These are phyloP conservation scores for Fusarium lateritium DNA, from an alignment of 2,329 filamentous ascomycete species.

Conservation along the genomic window DNA sequence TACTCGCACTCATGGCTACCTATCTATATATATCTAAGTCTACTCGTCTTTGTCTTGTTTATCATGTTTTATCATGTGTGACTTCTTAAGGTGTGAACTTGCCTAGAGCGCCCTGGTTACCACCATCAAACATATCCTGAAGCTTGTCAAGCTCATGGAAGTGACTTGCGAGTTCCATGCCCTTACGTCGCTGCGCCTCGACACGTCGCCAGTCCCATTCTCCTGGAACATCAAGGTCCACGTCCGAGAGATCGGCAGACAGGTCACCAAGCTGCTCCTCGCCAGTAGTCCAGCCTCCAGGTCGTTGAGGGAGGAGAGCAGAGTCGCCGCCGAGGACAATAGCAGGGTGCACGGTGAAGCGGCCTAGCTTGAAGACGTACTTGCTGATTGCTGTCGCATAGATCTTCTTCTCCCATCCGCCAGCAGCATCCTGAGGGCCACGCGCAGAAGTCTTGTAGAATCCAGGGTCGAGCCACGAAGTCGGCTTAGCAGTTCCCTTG, in stretches of 20 bases:
- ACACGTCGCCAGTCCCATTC: slow-evolving; percentile 72
- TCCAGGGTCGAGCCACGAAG: slow-evolving; percentile 65
- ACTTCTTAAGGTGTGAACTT: slow-evolving; percentile 60
- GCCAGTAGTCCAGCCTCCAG: slow-evolving; percentile 73
- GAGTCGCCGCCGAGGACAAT: slow-evolving; percentile 76
- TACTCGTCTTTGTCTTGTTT: background rate
- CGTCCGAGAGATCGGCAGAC: slow-evolving; percentile 56
- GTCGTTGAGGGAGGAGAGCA: slow-evolving; percentile 80
- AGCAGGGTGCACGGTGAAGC: slow-evolving; percentile 88
- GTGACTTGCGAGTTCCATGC: slow-evolving; percentile 68
- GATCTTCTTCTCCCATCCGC: slow-evolving; percentile 73
- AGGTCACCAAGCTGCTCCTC: slow-evolving; percentile 59
- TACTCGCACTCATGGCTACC: background rate
- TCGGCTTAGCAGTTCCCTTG: slow-evolving; percentile 70
- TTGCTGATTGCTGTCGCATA: slow-evolving; percentile 82
- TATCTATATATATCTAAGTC: slow-evolving; percentile 2
- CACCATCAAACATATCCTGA: slow-evolving; percentile 67
- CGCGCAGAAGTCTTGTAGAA: slow-evolving; percentile 60
- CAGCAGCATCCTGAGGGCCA: slow-evolving; percentile 55
- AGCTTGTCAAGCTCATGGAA: slow-evolving; percentile 71
- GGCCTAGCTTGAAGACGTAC: slow-evolving; percentile 86
- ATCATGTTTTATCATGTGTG: background rate
- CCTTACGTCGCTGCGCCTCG: slow-evolving; percentile 68
- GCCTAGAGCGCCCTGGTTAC: slow-evolving; percentile 66
- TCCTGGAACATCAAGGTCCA: slow-evolving; percentile 53